Evolutionary conservation across 768 basidiomycete genomes (phyloP), one percentile per base, ranked within the genome.

Genomic region (Kwoniella dendrophila): DNA sequence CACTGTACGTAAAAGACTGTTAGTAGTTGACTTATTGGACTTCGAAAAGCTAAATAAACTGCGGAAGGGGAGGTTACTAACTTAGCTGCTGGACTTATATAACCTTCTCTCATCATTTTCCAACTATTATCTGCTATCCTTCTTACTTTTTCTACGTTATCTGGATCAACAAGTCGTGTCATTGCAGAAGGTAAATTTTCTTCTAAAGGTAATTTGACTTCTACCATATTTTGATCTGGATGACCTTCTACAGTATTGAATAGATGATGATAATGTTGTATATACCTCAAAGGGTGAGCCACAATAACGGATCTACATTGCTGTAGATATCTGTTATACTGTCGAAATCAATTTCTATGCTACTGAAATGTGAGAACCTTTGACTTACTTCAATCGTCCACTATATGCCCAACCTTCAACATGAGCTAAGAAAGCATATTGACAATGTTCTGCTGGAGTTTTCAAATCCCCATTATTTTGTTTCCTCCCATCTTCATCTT

Each of bases 371-470:
- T n/a, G n/a, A 44, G 43, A 20, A 26, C 11, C 20, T 8, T 14
- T 43, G n/a, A 64, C 72, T 49, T 36, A 74, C 69, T 77, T 77
- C 32, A 77, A 58, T 22, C 75, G 62, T 1, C 75, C 75, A 48
- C 71, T 73, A 53, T 76, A 74, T 14, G 73, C 68, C 56, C 57
- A 71, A 14, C 75, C 75, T 60, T 77, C 75, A 8, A 73, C 69
- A 51, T 77, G 73, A 16, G 64, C 68, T 50, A 74, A 45, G 54
- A 68, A 77, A 24, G 60, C 67, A 55, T 74, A 76, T 36, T 70
- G 59, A 55, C 75, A 77, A 51, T 77, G 75, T 36, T 75, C 67
- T 24, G 69, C 68, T 2, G 59, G 58, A 10, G 51, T 58, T 51
- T 55, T 69, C n/a, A 71, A 47, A 44, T 66, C 68, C 18, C 68